phyloP scores from a whole-genome alignment of 495 filamentous ascomycete species.

The Glarea lozoyensis region DNA sequence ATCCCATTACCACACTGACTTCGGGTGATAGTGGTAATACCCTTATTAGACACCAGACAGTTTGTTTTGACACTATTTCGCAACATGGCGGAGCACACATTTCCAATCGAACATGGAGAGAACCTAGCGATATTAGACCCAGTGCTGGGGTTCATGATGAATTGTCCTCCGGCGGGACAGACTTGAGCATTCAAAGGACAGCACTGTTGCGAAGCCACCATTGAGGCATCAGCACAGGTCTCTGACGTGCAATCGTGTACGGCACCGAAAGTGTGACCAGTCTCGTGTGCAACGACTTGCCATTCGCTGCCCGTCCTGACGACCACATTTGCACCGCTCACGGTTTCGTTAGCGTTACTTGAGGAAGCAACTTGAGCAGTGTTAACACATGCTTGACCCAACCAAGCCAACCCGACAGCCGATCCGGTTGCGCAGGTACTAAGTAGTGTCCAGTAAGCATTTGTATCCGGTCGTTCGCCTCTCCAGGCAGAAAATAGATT shows the following conservation, averaged over 20 bases:
- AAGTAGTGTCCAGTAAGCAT: constrained; percentile 91
- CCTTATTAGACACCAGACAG: constrained; percentile 76
- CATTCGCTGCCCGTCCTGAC: constrained; percentile 77
- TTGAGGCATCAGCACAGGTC: constrained; percentile 54
- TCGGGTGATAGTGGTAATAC: constrained; percentile 76
- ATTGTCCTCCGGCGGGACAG: constrained; percentile 69
- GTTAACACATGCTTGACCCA: constrained; percentile 74
- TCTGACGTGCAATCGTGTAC: constrained; percentile 77
- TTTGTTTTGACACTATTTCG: constrained; percentile 65
- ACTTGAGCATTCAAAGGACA: constrained; percentile 63
- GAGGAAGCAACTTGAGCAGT: constrained; percentile 36
- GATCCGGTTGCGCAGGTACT: constrained; percentile 74
- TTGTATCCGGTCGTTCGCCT: constrained; percentile 57
- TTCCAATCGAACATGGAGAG: constrained; percentile 82
- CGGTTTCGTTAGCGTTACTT: constrained; percentile 47
- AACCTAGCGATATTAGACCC: constrained; percentile 62
- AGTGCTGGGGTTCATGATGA: constrained; percentile 95
- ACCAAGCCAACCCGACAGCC: constrained; percentile 91
- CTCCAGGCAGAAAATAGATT: constrained; percentile 88
- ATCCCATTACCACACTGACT: constrained; percentile 94
- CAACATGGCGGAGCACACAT: constrained; percentile 86
- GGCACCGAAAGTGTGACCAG: constrained; percentile 91
- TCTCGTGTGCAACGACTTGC: constrained; percentile 96
- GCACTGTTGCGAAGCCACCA: constrained; percentile 66
- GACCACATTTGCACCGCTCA: constrained; percentile 85